These are phyloP conservation scores for Cytidiella melzeri DNA, from an alignment of 768 basidiomycete species.

Conservation along the genomic window DNA sequence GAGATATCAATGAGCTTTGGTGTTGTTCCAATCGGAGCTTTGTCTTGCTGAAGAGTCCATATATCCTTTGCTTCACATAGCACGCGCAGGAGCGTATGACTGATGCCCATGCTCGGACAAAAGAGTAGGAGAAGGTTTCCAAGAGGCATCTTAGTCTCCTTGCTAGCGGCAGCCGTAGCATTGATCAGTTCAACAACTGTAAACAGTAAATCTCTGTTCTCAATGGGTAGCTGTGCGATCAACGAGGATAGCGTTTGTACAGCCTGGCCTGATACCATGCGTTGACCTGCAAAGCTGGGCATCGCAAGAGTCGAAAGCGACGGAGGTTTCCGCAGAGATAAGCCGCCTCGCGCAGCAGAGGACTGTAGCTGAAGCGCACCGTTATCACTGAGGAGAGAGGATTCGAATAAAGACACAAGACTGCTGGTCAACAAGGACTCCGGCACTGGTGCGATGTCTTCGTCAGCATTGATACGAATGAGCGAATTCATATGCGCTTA, in stretches of 20 bases:
- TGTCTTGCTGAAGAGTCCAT: constrained; percentile 36
- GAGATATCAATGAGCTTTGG: background rate
- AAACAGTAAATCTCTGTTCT: constrained; percentile 78
- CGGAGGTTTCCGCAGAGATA: constrained; percentile 61
- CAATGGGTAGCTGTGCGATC: constrained; percentile 62
- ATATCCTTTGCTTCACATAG: constrained; percentile 67
- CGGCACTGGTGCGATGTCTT: constrained; percentile 53
- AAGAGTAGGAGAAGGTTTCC: constrained; percentile 85
- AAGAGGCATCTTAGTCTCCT: constrained; percentile 87
- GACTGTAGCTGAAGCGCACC: background rate
- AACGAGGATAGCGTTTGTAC: constrained; percentile 55
- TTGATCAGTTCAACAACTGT: constrained; percentile 79
- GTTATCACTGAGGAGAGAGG: constrained; percentile 47
- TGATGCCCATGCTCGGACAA: constrained; percentile 82
- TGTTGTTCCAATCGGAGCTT: background rate
- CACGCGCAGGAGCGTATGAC: constrained; percentile 61
- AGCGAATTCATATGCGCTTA: constrained; percentile 38
- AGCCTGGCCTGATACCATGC: constrained; percentile 55
- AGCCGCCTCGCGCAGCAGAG: constrained; percentile 5
- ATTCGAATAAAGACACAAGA: constrained; percentile 73
- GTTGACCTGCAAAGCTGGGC: constrained; percentile 56
- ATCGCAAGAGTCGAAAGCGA: constrained; percentile 76
- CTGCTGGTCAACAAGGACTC: constrained; percentile 75
- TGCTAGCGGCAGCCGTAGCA: constrained; percentile 59
- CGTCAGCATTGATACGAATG: constrained; percentile 11